phyloP scores from a whole-genome alignment of 225 moss, liverwort and hornwort genomes.

The Physcomitrium patens region DNA sequence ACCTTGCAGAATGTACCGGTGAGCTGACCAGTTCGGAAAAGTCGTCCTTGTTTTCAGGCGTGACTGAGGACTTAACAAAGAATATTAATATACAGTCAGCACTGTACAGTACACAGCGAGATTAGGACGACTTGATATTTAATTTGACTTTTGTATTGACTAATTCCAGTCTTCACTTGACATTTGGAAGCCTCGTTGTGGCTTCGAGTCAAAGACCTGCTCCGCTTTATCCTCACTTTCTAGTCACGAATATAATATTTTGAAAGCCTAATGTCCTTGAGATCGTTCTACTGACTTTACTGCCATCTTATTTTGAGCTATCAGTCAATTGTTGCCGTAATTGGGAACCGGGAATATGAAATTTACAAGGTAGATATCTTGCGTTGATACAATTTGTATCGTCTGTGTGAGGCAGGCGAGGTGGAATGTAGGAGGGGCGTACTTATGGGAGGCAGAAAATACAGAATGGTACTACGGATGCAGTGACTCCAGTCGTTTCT shows the following conservation, averaged over 20 bases:
- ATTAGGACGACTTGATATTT: no score
- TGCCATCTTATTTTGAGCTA: conserved; percentile 3
- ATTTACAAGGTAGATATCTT: background rate
- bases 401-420: conserved; percentile 33
- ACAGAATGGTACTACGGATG: conserved; percentile 68
- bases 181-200: no score
- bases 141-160: no score
- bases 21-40: conserved; percentile 5
- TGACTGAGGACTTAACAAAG: no score
- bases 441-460: conserved; percentile 67
- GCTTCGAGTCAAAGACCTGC: no score
- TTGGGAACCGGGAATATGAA: background rate
- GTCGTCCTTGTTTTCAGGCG: background rate
- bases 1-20: conserved; percentile 41
- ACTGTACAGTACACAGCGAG: no score
- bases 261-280: no score
- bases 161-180: no score
- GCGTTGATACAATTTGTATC: background rate
- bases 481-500: conserved; percentile 46
- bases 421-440: conserved; percentile 39
- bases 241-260: no score
- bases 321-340: background rate
- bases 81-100: no score
- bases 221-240: no score
- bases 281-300: background rate